Percentiles rank a stretch among this genome's conserved stretches.
These are phyloP conservation scores for Pterocarpus macrocarpus DNA, from an alignment of 306 rosid species.

Conservation along the genomic window DNA sequence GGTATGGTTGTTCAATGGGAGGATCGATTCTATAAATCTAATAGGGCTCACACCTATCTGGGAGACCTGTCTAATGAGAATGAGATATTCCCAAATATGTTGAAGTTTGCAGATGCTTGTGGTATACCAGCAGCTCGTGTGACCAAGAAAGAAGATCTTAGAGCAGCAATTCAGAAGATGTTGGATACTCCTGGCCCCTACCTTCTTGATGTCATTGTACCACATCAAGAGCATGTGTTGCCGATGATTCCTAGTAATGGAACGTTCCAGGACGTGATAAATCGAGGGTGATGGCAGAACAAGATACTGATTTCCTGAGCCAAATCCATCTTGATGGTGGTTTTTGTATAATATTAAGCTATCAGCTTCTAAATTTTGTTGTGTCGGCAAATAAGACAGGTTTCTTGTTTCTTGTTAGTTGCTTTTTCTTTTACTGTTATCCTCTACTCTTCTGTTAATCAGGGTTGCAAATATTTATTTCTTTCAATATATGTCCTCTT, in stretches of 20 bases:
- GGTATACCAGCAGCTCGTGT: conserved; percentile 82
- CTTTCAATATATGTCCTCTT: background rate
- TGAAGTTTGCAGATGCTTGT: conserved; percentile 83
- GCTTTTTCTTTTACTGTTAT: background rate
- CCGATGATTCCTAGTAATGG: conserved; percentile 95
- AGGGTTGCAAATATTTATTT: background rate
- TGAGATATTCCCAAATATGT: conserved; percentile 75
- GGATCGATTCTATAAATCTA: conserved; percentile 88
- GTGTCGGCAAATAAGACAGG: background rate
- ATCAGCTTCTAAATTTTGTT: background rate
- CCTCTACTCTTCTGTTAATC: background rate
- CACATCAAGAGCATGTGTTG: conserved; percentile 93
- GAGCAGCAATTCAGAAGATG: conserved; percentile 90
- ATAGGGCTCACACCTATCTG: conserved; percentile 83
- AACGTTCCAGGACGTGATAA: conserved; percentile 80
- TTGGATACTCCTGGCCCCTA: conserved; percentile 89
- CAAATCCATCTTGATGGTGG: conserved; percentile 18
- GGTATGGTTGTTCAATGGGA: conserved; percentile 98
- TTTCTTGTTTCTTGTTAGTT: background rate
- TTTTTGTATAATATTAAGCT: conserved; percentile 39
- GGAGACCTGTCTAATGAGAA: conserved; percentile 75
- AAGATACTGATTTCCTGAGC: conserved; percentile 50
- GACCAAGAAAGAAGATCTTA: conserved; percentile 66
- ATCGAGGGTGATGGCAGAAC: conserved; percentile 90
- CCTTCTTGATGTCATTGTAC: conserved; percentile 85